Percentiles rank a stretch among this genome's conserved stretches.
These are phyloP conservation scores for Aspergillus sp. DNA, from an alignment of 2,329 filamentous ascomycete genomes.

Conservation along the genomic window DNA sequence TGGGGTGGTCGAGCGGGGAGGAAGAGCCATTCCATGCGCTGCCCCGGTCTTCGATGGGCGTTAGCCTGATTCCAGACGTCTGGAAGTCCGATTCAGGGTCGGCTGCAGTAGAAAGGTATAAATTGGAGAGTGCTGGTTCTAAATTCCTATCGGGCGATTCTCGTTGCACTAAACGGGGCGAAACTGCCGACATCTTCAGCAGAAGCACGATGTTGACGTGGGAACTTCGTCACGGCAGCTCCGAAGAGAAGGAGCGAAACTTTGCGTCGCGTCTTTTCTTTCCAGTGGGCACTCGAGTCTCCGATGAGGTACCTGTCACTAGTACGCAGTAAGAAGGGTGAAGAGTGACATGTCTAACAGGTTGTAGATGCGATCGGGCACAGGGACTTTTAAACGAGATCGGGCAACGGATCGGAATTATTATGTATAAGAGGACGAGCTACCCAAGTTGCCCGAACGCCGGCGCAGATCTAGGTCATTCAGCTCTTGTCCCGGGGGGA, in stretches of 20 bases:
- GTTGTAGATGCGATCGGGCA: neutral
- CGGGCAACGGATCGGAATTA: neutral
- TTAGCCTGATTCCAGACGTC: slow-evolving; percentile 33
- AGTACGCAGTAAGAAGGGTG: neutral
- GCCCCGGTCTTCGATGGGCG: slow-evolving; percentile 24
- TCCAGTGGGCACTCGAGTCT: neutral
- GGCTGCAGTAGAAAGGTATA: slow-evolving; percentile 40
- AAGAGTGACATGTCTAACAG: slow-evolving; percentile 2
- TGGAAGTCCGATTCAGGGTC: slow-evolving; percentile 38
- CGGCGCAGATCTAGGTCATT: slow-evolving; percentile 2
- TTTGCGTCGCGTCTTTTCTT: neutral
- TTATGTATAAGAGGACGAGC: neutral
- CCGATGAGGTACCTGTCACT: neutral
- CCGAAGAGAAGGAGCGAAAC: neutral
- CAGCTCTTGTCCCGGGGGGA: neutral
- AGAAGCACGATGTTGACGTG: neutral
- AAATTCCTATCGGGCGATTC: slow-evolving; percentile 29
- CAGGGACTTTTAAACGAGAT: neutral
- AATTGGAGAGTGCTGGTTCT: slow-evolving; percentile 34
- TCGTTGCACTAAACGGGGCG: slow-evolving; percentile 21
- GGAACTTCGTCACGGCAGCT: neutral
- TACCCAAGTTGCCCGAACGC: neutral
- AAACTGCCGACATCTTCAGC: slow-evolving; percentile 21
- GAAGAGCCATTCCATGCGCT: slow-evolving; percentile 17
- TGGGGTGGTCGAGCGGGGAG: slow-evolving; percentile 13